These are phyloP conservation scores for Collybia sordida DNA, from an alignment of 768 basidiomycete species.

Conservation along the genomic window DNA sequence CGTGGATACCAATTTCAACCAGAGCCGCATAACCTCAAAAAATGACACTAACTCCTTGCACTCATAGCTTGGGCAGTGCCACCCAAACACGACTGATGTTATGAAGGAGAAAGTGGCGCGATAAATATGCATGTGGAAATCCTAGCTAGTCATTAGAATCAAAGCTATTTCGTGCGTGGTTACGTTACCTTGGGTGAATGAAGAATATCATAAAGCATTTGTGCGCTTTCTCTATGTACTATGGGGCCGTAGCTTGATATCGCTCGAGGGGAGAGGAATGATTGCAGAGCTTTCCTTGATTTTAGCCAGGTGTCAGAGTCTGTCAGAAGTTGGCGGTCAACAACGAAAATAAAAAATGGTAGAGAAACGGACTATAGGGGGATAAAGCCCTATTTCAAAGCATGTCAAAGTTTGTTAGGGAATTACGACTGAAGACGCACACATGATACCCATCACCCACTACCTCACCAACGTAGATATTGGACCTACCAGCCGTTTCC, in stretches of 20 bases:
- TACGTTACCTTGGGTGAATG: neutral
- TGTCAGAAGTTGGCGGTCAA: neutral
- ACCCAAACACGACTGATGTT: neutral
- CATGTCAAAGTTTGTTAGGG: too few relatives aligned
- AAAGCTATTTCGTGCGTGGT: neutral
- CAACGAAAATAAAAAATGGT: neutral
- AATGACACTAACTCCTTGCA: neutral
- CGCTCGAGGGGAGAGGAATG: neutral
- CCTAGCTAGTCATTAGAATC: neutral
- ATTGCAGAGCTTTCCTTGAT: neutral
- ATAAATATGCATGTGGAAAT: neutral
- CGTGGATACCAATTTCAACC: neutral
- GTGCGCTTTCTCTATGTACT: neutral
- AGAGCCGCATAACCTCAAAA: neutral
- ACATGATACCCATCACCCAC: too few relatives aligned
- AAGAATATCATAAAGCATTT: neutral
- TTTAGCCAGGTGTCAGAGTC: neutral
- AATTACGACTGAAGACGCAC: too few relatives aligned
- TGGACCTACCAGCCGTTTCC: too few relatives aligned
- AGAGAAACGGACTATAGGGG: neutral
- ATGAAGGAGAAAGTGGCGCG: neutral
- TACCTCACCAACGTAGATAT: too few relatives aligned
- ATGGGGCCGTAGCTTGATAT: neutral
- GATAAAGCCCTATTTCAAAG: neutral
- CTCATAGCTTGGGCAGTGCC: neutral